Percentiles rank a stretch among this genome's conserved stretches.
Conservation (phyloP, 768 basidiomycete species). For the Exidia glandulosa region DNA sequence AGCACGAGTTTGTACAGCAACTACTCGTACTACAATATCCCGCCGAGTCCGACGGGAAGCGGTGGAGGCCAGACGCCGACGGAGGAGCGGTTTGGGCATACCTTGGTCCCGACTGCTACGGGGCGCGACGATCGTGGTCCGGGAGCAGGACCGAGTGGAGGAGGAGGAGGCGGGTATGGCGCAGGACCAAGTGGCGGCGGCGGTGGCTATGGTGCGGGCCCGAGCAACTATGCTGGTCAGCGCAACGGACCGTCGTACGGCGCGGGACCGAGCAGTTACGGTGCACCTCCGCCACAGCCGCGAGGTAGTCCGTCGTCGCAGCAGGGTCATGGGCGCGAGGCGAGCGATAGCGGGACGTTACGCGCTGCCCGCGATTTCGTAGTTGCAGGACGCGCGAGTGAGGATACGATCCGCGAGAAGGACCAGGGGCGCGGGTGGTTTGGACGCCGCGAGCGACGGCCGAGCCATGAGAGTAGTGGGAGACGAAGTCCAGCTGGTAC, state of each 20-base stretch:
- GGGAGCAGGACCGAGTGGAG: neutral
- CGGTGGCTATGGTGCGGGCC: no score
- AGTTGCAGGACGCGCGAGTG: neutral
- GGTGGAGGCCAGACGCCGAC: slow-evolving; percentile 4
- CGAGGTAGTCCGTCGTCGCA: neutral
- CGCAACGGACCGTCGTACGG: no score
- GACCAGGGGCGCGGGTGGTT: neutral
- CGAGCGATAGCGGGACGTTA: neutral
- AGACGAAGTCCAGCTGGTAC: neutral
- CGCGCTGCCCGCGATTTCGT: neutral
- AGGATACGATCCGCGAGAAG: neutral
- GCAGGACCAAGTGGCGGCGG: no score
- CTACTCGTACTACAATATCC: slow-evolving; percentile 55
- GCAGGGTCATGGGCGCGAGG: neutral
- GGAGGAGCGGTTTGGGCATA: slow-evolving; percentile 1
- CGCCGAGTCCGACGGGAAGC: slow-evolving; percentile 6
- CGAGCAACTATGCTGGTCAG: no score
- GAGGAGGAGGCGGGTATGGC: neutral
- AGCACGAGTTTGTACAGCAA: slow-evolving; percentile 42
- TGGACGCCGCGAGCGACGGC: neutral
- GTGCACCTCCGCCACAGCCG: neutral
- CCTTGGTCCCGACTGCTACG: neutral
- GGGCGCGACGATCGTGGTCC: neutral
- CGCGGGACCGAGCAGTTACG: neutral
- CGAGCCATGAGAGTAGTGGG: neutral